These are phyloP conservation scores for Spergularia bocconei DNA, from an alignment of 148 eudicot species.

Conservation along the genomic window DNA sequence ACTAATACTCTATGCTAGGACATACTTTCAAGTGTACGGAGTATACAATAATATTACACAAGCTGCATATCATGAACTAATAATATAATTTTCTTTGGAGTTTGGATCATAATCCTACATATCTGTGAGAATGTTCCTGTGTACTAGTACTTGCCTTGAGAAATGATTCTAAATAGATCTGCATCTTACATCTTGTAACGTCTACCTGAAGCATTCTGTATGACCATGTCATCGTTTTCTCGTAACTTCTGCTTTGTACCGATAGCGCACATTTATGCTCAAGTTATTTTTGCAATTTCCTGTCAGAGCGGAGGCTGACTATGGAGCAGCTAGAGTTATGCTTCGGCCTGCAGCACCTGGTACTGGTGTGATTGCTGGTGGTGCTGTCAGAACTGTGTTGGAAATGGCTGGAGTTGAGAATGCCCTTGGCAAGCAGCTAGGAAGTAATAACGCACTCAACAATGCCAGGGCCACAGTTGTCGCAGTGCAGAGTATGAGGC, in stretches of 20 bases:
- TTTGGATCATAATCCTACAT: no score
- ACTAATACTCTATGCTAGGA: no score
- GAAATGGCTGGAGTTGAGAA: constrained; percentile 95
- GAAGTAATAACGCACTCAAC: constrained; percentile 92
- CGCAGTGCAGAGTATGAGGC: constrained; percentile 72
- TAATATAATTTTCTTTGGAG: no score
- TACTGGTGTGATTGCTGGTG: constrained; percentile 92
- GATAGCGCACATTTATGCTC: not conserved
- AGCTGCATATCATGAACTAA: no score
- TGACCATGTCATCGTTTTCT: not conserved
- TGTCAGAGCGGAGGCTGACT: constrained; percentile 69
- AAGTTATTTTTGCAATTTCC: not conserved
- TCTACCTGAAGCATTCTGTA: not conserved
- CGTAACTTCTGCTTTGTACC: not conserved
- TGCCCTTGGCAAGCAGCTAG: constrained; percentile 89
- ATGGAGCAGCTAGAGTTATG: constrained; percentile 97
- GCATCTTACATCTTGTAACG: not conserved
- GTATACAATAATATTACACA: no score
- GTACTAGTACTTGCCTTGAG: no score
- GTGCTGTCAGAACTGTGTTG: constrained; percentile 71
- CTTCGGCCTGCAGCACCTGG: constrained; percentile 95
- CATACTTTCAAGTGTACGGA: no score
- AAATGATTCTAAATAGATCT: no score
- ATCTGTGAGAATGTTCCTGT: not conserved
- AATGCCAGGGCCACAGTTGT: constrained; percentile 87